These are phyloP conservation scores for Collariella sp. DNA, from an alignment of 495 filamentous ascomycete genomes.

Conservation along the genomic window DNA sequence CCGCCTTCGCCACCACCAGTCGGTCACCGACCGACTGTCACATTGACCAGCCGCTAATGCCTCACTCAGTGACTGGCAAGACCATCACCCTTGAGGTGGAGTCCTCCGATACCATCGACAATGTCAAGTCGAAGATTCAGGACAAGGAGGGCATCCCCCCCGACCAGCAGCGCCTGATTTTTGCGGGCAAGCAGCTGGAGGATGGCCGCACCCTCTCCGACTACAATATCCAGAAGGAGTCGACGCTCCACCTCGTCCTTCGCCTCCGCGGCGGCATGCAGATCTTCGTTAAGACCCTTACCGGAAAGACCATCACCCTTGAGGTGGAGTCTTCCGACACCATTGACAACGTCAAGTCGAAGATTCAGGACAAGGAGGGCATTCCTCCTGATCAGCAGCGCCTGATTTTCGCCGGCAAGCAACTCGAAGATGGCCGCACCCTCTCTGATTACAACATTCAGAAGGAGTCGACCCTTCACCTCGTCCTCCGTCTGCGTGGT, in stretches of 20 bases:
- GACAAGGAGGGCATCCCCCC: conserved; percentile 99
- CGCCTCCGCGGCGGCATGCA: conserved; percentile 99
- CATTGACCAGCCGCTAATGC: conserved; percentile 19
- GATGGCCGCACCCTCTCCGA: conserved; percentile 93
- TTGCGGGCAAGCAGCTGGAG: conserved; percentile 96
- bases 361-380: conserved; percentile 87
- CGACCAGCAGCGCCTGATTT: conserved; percentile 97
- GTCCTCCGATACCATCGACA: conserved; percentile 96
- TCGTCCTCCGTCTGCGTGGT: conserved; percentile 95
- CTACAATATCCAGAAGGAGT: conserved; percentile 99
- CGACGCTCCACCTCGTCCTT: conserved; percentile 88
- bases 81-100: conserved; percentile 99
- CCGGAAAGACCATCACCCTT: conserved; percentile 96
- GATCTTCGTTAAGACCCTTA: conserved; percentile 85
- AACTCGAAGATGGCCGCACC: conserved; percentile 71
- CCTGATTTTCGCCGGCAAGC: conserved; percentile 95
- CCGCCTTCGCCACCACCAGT: conserved; percentile 12
- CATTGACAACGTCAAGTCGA: conserved; percentile 87
- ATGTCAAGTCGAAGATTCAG: conserved; percentile 98
- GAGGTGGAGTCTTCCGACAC: conserved; percentile 95
- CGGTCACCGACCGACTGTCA: background rate
- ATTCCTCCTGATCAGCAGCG: conserved; percentile 93
- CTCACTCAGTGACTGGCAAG: conserved; percentile 76
- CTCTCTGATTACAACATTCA: conserved; percentile 98
- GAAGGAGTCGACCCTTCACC: conserved; percentile 93